Evolutionary conservation across 129 eudicot species (phyloP).

Genomic region (Kitagawia praeruptora): DNA sequence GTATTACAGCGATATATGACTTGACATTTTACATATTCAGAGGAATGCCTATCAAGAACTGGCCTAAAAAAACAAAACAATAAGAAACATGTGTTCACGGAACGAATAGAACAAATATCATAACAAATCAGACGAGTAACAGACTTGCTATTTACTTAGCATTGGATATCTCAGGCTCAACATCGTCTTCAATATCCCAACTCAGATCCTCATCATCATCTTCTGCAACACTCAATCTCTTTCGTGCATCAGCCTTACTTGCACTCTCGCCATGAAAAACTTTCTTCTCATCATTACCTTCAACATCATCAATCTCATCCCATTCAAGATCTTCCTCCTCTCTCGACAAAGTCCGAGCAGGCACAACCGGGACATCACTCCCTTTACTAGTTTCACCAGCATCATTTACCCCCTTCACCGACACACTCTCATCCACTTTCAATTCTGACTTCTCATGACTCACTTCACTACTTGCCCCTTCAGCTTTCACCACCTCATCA

Average conservation of each 20-base stretch:
- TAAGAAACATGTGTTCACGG: background rate
- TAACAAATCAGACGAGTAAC: slow-evolving; percentile 11
- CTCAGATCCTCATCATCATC: slow-evolving; percentile 83
- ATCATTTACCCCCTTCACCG: slow-evolving; percentile 15
- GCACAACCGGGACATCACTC: slow-evolving; percentile 26
- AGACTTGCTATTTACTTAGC: slow-evolving; percentile 21
- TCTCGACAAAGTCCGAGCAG: slow-evolving; percentile 25
- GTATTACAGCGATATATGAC: background rate
- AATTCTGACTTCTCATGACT: slow-evolving; percentile 20
- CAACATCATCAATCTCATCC: slow-evolving; percentile 96
- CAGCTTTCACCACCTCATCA: slow-evolving; percentile 5
- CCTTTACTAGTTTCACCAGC: slow-evolving; percentile 40
- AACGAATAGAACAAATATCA: slow-evolving; percentile 2
- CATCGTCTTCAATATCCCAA: slow-evolving; percentile 94
- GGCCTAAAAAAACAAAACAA: background rate
- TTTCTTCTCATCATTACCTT: slow-evolving; percentile 45
- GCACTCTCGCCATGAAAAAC: slow-evolving; percentile 28
- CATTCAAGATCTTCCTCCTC: slow-evolving; percentile 85
- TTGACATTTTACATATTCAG: slow-evolving; percentile 7
- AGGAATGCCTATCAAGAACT: background rate
- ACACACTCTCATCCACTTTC: slow-evolving; percentile 26
- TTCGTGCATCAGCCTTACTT: slow-evolving; percentile 47
- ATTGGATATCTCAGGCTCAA: slow-evolving; percentile 36
- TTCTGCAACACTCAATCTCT: slow-evolving; percentile 58
- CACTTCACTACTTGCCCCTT: slow-evolving; percentile 6